Percentiles rank a stretch among this genome's conserved stretches.
These are phyloP conservation scores for Botryotinia convoluta DNA, from an alignment of 2,329 filamentous ascomycete species.

Conservation along the genomic window DNA sequence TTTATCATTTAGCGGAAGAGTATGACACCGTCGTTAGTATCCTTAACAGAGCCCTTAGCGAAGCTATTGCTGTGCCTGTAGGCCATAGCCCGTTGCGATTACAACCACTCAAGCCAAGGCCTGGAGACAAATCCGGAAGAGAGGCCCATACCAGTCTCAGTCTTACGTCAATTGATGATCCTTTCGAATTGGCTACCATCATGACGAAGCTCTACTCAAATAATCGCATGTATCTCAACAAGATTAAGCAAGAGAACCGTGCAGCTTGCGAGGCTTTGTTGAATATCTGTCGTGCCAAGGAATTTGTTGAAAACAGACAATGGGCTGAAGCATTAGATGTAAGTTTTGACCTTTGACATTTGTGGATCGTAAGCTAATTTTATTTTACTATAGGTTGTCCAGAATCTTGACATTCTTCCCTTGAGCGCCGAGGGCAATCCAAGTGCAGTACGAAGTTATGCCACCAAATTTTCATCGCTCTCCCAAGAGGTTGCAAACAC, in stretches of 20 bases:
- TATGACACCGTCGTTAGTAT: conserved; percentile 93
- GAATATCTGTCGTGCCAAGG: conserved; percentile 59
- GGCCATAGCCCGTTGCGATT: conserved; percentile 75
- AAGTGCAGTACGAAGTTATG: conserved; percentile 72
- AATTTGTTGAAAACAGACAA: conserved; percentile 53
- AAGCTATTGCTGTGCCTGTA: conserved; percentile 82
- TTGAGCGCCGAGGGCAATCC: conserved; percentile 73
- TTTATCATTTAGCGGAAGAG: conserved; percentile 92
- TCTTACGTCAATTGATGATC: conserved; percentile 66
- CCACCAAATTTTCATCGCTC: conserved; percentile 75
- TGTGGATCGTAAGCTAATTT: conserved; percentile 28
- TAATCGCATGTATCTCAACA: conserved; percentile 58
- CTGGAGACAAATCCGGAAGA: conserved; percentile 22
- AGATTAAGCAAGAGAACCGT: conserved; percentile 56
- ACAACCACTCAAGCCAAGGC: conserved; percentile 49
- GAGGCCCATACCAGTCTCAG: conserved; percentile 48
- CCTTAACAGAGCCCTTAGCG: conserved; percentile 84
- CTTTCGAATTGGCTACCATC: conserved; percentile 58
- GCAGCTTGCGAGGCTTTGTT: conserved; percentile 59
- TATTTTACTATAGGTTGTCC: conserved; percentile 61
- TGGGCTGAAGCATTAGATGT: conserved; percentile 65
- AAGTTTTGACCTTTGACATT: conserved; percentile 41
- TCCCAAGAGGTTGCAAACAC: conserved; percentile 82
- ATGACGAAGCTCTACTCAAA: conserved; percentile 61
- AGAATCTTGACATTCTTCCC: conserved; percentile 73